Base-by-base conservation (phyloP, 768 basidiomycete species). In the Leccinum uliginosum region DNA sequence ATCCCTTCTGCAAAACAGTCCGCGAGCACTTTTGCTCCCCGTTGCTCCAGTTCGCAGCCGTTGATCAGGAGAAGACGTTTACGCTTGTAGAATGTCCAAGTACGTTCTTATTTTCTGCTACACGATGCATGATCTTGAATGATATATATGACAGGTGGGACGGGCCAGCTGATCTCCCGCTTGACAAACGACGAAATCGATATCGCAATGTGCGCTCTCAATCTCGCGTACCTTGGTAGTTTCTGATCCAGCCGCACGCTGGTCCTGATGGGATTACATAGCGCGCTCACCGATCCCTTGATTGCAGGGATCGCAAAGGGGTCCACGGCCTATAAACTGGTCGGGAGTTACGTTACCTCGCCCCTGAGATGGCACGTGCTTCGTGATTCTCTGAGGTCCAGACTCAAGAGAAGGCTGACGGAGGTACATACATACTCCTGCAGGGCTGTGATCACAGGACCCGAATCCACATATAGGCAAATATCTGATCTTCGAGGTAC, bases 221-320 rank as follows among this genome's bases (percentile, higher is more conserved):
- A 9, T 7, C 12, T 57, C 62, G 34, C 30, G 27, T 59, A 43
- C 47, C 47, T 43, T 44, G 21, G 6, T 3, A 1, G 6, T 10
- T 2, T 29, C 59, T 57, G 30, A 59, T 55, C 26, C 23, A 38
- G 43, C 56, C 29, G 49, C 46, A 21, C 27, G 10, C 38, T 17
- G 15, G 34, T 26, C 7, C 35, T 17, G 30, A 50, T 32, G 11
- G 21, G 45, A n/a, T 10, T 35, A 54, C 59, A 54, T 59, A 91
- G 93, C 66, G 92, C 92, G 0, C 82, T 98, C 49, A 97, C 95
- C 1, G 95, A 96, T 65, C 82, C 91, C 0, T 75, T 98, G 29
- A 92, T 97, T 60, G 89, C 93, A 50, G 95, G 95, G 0, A 91
- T 97, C 54, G 93, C 92, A 7, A 94, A 93, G 55, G 92, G 93